These are phyloP conservation scores for Solanum stenotomum DNA, from an alignment of 257 asterid genomes.

Conservation along the genomic window DNA sequence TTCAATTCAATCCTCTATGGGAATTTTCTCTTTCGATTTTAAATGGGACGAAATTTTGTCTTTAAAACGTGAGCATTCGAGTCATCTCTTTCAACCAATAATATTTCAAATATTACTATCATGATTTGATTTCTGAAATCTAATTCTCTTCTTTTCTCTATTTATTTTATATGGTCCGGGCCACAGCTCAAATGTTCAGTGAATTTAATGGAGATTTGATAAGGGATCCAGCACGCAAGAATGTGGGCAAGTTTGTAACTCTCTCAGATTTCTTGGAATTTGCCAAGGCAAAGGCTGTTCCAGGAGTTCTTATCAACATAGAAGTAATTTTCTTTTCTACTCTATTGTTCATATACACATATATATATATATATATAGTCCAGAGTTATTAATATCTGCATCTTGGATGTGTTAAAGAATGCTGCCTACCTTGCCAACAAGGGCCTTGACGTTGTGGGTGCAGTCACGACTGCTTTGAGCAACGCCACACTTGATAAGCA, in stretches of 20 bases:
- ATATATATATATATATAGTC: neutral
- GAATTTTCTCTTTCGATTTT: slow-evolving; percentile 80
- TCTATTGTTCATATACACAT: neutral
- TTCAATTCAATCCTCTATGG: slow-evolving; percentile 45
- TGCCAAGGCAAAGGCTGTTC: neutral
- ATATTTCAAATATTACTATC: neutral
- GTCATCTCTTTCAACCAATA: neutral
- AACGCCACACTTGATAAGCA: neutral
- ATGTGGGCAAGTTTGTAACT: slow-evolving; percentile 7
- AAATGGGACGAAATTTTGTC: slow-evolving; percentile 50
- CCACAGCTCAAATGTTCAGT: neutral
- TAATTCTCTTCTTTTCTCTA: neutral
- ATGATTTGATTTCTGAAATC: neutral
- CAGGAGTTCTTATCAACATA: neutral
- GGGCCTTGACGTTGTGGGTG: neutral
- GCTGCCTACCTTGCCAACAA: slow-evolving; percentile 5
- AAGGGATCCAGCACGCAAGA: slow-evolving; percentile 3
- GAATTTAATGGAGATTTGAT: neutral
- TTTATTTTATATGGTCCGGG: neutral
- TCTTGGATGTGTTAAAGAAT: neutral
- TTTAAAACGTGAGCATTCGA: neutral
- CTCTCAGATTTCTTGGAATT: slow-evolving; percentile 6
- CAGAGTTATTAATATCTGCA: neutral
- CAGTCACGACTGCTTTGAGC: neutral
- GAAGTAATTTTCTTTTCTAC: neutral